Evolutionary conservation across 176 grass and related monocot species (phyloP).

Genomic region (Hsuehochloa calcarea): DNA sequence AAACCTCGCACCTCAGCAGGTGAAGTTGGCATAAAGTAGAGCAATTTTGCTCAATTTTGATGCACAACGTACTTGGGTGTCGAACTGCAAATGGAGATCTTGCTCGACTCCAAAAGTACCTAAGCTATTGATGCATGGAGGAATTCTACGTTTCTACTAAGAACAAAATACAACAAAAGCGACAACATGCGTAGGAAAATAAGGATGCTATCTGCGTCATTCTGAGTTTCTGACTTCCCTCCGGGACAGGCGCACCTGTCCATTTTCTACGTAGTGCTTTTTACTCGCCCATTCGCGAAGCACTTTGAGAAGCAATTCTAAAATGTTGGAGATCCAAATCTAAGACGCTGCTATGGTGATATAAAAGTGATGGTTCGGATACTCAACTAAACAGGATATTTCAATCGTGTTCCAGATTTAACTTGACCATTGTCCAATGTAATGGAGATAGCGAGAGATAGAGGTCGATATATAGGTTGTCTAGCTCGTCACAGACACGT

Average conservation of each 20-base stretch:
- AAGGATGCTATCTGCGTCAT: neutral
- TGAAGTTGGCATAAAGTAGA: constrained; percentile 14
- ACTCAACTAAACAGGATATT: neutral
- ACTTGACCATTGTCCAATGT: neutral
- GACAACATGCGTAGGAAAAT: neutral
- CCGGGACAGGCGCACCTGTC: neutral
- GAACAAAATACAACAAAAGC: neutral
- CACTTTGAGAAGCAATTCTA: neutral
- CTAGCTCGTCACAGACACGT: neutral
- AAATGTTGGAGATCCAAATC: neutral
- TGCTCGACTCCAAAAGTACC: neutral
- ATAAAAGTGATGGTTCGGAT: neutral
- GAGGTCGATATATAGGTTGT: neutral
- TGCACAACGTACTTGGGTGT: neutral
- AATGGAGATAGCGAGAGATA: neutral
- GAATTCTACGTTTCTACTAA: neutral
- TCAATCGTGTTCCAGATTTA: neutral
- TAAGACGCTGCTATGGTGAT: neutral
- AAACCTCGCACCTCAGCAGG: neutral
- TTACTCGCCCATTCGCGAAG: neutral
- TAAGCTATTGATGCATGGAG: neutral
- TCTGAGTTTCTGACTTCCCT: neutral
- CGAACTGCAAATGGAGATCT: neutral
- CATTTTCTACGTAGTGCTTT: neutral
- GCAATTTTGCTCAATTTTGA: neutral